Evolutionary conservation across 768 basidiomycete species (phyloP).

Genomic region (Agaricus subrufescens): DNA sequence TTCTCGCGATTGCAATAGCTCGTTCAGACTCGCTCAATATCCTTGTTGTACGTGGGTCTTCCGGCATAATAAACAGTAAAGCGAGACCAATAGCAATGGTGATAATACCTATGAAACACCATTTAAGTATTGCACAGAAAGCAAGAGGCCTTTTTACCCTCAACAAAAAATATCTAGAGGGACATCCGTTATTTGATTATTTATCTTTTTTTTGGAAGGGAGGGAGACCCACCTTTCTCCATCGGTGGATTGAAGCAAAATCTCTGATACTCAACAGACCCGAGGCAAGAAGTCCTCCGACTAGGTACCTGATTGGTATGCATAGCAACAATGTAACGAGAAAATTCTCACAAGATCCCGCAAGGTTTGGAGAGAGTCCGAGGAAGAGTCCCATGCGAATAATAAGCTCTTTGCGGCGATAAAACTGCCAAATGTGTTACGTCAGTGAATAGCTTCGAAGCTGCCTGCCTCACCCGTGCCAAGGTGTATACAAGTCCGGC

Average conservation of each 20-base stretch:
- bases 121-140: not conserved
- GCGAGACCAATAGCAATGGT: constrained; percentile 22
- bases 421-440: constrained; percentile 20
- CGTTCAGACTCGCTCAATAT: constrained; percentile 25
- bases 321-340: not conserved
- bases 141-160: constrained; percentile 21
- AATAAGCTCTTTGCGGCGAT: constrained; percentile 29
- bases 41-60: constrained; percentile 22
- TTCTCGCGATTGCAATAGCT: constrained; percentile 21
- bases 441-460: no score
- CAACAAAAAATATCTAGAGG: constrained; percentile 34
- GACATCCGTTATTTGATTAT: not conserved
- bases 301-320: constrained; percentile 13
- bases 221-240: constrained; percentile 22
- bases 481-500: constrained; percentile 35
- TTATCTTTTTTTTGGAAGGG: not conserved
- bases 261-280: constrained; percentile 25
- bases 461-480: constrained; percentile 24
- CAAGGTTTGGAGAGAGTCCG: constrained; percentile 26
- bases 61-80: constrained; percentile 22
- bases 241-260: constrained; percentile 26
- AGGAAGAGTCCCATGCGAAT: constrained; percentile 32
- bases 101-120: constrained; percentile 18
- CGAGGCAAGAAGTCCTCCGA: constrained; percentile 34
- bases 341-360: constrained; percentile 28